Percentiles rank a stretch among this genome's conserved stretches.
Evolutionary conservation across 495 filamentous ascomycete genomes (phyloP).

Genomic region (Podospora tetraspora): DNA sequence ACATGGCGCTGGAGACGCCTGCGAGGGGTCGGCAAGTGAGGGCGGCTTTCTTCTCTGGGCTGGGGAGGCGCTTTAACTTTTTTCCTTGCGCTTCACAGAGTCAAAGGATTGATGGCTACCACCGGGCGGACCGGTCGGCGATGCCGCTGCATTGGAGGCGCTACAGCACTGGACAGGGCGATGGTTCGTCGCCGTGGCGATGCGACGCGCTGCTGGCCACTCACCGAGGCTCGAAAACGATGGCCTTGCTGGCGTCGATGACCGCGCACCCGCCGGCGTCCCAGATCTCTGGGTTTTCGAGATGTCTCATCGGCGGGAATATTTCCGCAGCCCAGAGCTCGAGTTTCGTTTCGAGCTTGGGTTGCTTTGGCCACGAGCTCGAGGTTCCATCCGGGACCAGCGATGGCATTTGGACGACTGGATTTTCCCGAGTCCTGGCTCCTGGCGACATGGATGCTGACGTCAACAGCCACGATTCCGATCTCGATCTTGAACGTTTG

Average conservation of each 20-base stretch:
- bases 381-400: background rate
- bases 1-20: background rate
- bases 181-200: background rate
- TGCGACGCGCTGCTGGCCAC: background rate
- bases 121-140: background rate
- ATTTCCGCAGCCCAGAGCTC: background rate
- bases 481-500: background rate
- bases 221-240: background rate
- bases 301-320: background rate
- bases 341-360: background rate
- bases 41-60: background rate
- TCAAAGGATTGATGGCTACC: background rate
- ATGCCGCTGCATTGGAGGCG: background rate
- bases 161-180: too few relatives aligned
- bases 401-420: background rate
- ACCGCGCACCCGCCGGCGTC: background rate
- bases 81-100: background rate
- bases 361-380: background rate
- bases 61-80: background rate
- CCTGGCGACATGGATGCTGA: background rate
- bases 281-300: background rate
- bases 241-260: background rate
- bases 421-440: background rate
- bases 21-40: background rate
- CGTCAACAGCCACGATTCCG: background rate